A percentile compares a stretch with the other conserved stretches of the same genome.
phyloP scores from a whole-genome alignment of 75 land plant species.

The Selaginella moellendorffii region DNA sequence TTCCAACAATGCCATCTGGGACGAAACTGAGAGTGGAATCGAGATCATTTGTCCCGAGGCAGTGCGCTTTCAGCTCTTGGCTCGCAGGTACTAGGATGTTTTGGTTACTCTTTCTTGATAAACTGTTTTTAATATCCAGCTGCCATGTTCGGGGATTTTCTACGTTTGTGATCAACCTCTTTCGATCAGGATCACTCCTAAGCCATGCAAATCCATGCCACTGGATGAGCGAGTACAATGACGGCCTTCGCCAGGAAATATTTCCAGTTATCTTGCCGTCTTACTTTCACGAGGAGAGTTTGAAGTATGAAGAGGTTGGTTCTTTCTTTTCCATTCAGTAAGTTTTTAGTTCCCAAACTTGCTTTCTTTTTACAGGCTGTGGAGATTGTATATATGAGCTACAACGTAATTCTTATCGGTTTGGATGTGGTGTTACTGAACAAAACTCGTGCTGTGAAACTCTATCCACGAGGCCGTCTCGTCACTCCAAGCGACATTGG shows the following conservation, averaged over 20 bases:
- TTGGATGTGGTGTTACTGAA: conserved; percentile 26
- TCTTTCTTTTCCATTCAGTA: not conserved
- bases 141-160: conserved; percentile 31
- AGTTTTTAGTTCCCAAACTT: too few relatives aligned
- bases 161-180: conserved; percentile 31
- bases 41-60: conserved; percentile 37
- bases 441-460: conserved; percentile 17
- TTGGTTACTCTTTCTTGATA: too few relatives aligned
- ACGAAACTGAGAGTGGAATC: conserved; percentile 28
- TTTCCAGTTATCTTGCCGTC: conserved; percentile 30
- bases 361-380: too few relatives aligned
- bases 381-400: conserved; percentile 22
- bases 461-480: conserved; percentile 22
- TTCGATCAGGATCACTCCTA: conserved; percentile 23
- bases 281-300: conserved; percentile 19
- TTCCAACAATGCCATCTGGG: conserved; percentile 28
- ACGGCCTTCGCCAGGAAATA: conserved; percentile 31
- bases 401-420: conserved; percentile 26
- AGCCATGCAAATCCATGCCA: conserved; percentile 1
- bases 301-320: conserved; percentile 30
- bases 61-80: conserved; percentile 31
- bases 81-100: too few relatives aligned
- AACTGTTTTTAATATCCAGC: conserved; percentile 12
- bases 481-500: conserved; percentile 21
- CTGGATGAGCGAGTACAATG: conserved; percentile 28